Evolutionary conservation across 2,329 filamentous ascomycete species (phyloP).

Genomic region (Arthroderma sp.): DNA sequence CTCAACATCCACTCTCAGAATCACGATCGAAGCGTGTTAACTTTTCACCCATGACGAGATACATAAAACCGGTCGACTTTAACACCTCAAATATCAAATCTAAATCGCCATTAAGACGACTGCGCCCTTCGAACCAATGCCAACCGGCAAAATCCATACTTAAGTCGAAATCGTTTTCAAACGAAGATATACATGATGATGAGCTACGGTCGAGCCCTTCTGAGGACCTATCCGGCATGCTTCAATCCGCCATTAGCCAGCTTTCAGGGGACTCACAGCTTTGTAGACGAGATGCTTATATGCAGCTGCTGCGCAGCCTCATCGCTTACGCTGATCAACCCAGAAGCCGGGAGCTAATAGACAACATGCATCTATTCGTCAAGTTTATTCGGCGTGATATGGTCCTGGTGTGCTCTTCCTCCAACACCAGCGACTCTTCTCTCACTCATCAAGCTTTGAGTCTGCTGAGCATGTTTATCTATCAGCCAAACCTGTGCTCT

Average conservation of each 20-base stretch:
- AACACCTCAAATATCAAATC: slow-evolving; percentile 14
- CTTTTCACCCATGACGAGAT: slow-evolving; percentile 46
- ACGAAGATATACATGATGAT: slow-evolving; percentile 29
- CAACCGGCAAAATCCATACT: slow-evolving; percentile 63
- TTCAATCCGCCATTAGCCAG: slow-evolving; percentile 73
- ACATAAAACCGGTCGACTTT: slow-evolving; percentile 35
- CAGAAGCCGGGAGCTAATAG: slow-evolving; percentile 55
- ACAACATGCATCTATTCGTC: slow-evolving; percentile 63
- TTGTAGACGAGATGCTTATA: slow-evolving; percentile 73
- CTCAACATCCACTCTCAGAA: slow-evolving; percentile 22
- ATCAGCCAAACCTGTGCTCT: slow-evolving; percentile 56
- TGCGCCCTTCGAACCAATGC: slow-evolving; percentile 38
- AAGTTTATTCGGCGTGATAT: slow-evolving; percentile 80
- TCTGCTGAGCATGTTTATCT: slow-evolving; percentile 63
- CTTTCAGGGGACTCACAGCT: slow-evolving; percentile 61
- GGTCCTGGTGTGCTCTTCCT: slow-evolving; percentile 45
- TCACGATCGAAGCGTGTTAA: slow-evolving; percentile 45
- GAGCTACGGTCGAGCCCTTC: slow-evolving; percentile 35
- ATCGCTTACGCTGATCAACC: slow-evolving; percentile 74
- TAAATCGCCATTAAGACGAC: slow-evolving; percentile 29
- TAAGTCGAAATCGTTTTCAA: slow-evolving; percentile 46
- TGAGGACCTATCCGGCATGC: slow-evolving; percentile 59
- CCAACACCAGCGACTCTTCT: slow-evolving; percentile 46
- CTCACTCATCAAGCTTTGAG: slow-evolving; percentile 66
- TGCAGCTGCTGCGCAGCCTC: slow-evolving; percentile 60